These are phyloP conservation scores for Fusarium mundagurra DNA, from an alignment of 2,329 filamentous ascomycete genomes.

Conservation along the genomic window DNA sequence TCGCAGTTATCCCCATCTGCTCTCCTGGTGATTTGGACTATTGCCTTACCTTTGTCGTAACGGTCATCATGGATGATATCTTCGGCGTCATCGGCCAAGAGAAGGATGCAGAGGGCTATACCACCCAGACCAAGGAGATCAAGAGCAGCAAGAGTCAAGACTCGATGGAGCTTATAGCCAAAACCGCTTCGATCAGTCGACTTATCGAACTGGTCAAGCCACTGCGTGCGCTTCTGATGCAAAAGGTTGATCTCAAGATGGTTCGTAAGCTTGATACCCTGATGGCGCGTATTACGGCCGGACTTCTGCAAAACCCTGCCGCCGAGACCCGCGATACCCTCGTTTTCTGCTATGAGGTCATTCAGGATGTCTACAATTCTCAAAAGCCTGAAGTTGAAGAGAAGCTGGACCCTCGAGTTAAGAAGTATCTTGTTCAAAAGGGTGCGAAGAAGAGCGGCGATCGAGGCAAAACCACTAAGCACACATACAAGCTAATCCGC, in stretches of 20 bases:
- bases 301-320: constrained; percentile 82
- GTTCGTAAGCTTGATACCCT: constrained; percentile 92
- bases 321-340: constrained; percentile 83
- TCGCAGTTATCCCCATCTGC: constrained; percentile 77
- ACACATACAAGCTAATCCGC: constrained; percentile 86
- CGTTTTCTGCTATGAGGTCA: constrained; percentile 95
- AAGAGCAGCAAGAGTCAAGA: constrained; percentile 99
- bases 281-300: constrained; percentile 82
- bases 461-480: constrained; percentile 77
- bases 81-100: constrained; percentile 93
- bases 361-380: constrained; percentile 83
- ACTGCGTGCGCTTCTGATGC: constrained; percentile 79
- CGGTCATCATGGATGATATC: constrained; percentile 95
- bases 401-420: constrained; percentile 70
- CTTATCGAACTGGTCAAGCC: constrained; percentile 82
- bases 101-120: constrained; percentile 96
- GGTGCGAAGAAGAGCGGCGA: constrained; percentile 79
- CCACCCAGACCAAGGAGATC: constrained; percentile 95
- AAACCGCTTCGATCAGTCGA: constrained; percentile 78
- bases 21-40: constrained; percentile 89
- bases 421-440: constrained; percentile 83
- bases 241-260: constrained; percentile 85
- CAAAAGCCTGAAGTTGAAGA: constrained; percentile 60
- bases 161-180: constrained; percentile 92
- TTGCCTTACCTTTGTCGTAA: constrained; percentile 80